These are phyloP conservation scores for Wallacemonas sp. DNA, from an alignment of 208 protist genomes.

Conservation along the genomic window DNA sequence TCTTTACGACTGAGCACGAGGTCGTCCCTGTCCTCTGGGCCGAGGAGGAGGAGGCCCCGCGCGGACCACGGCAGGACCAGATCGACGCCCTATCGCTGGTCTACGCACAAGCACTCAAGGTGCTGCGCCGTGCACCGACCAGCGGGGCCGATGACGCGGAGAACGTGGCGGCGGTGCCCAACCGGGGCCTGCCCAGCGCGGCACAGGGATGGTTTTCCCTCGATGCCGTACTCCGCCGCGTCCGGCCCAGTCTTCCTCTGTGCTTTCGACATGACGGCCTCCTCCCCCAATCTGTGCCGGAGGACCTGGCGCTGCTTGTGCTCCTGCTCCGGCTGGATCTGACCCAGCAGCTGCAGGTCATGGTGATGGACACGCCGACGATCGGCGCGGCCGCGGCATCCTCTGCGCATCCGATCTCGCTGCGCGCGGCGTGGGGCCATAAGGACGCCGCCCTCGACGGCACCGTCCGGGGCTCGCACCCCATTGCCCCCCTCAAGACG, in stretches of 20 bases:
- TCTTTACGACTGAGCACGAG: not conserved
- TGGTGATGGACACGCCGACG: not conserved
- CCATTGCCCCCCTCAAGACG: constrained; percentile 15
- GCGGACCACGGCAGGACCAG: not conserved
- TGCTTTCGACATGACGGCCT: not conserved
- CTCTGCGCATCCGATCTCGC: not conserved
- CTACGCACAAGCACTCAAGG: not conserved
- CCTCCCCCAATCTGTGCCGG: not conserved
- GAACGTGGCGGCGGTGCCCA: no score
- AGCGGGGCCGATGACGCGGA: not conserved
- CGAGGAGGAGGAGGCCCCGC: not conserved
- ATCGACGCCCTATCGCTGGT: not conserved
- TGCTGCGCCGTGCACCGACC: not conserved
- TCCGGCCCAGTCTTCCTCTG: not conserved
- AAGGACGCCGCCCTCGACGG: constrained; percentile 10
- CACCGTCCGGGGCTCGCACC: constrained; percentile 30
- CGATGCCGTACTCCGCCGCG: not conserved
- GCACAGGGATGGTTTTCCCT: not conserved
- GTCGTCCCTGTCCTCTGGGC: not conserved
- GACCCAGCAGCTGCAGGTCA: constrained; percentile 22
- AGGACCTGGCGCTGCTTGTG: not conserved
- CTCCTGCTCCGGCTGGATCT: constrained; percentile 18
- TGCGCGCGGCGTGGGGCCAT: constrained; percentile 42
- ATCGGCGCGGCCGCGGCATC: not conserved
- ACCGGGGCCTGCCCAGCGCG: not conserved